Conservation (phyloP, 1,139 yeast species). For the Pichia sp. region DNA sequence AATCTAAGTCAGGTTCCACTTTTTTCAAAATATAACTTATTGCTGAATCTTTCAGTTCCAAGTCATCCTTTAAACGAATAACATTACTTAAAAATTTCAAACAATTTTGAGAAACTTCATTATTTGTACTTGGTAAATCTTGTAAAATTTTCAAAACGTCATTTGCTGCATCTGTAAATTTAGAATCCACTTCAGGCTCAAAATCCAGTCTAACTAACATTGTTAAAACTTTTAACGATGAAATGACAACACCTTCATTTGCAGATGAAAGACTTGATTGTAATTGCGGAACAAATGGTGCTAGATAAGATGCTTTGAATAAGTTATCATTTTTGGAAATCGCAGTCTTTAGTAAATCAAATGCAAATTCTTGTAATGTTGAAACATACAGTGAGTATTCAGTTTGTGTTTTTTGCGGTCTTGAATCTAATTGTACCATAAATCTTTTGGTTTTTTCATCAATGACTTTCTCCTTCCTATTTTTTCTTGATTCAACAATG, state of each 20-base stretch:
- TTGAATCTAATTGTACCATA: conserved; percentile 59
- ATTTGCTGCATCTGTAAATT: conserved; percentile 54
- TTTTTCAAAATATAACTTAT: conserved; percentile 70
- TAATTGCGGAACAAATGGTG: conserved; percentile 71
- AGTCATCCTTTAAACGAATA: conserved; percentile 60
- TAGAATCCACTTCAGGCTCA: conserved; percentile 45
- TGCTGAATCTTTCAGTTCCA: conserved; percentile 64
- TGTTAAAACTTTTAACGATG: conserved; percentile 60
- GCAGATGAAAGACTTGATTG: conserved; percentile 53
- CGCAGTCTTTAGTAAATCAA: conserved; percentile 72
- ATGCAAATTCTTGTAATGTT: conserved; percentile 67
- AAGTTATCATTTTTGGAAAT: conserved; percentile 55
- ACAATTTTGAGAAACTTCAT: conserved; percentile 78
- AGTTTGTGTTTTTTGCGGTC: conserved; percentile 45
- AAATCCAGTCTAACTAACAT: conserved; percentile 59
- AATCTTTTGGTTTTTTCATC: conserved; percentile 44
- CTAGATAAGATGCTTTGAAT: conserved; percentile 52
- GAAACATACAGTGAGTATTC: conserved; percentile 46
- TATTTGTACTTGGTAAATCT: conserved; percentile 70
- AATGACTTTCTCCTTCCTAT: conserved; percentile 22
- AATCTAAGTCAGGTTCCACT: conserved; percentile 82
- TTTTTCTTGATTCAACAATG: conserved; percentile 25
- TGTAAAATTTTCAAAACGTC: conserved; percentile 61
- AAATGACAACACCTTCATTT: conserved; percentile 68
- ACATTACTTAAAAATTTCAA: conserved; percentile 69